Percentiles rank a stretch among this genome's conserved stretches.
phyloP scores from a whole-genome alignment of 2,329 filamentous ascomycete species.

The Fusarium hostae region DNA sequence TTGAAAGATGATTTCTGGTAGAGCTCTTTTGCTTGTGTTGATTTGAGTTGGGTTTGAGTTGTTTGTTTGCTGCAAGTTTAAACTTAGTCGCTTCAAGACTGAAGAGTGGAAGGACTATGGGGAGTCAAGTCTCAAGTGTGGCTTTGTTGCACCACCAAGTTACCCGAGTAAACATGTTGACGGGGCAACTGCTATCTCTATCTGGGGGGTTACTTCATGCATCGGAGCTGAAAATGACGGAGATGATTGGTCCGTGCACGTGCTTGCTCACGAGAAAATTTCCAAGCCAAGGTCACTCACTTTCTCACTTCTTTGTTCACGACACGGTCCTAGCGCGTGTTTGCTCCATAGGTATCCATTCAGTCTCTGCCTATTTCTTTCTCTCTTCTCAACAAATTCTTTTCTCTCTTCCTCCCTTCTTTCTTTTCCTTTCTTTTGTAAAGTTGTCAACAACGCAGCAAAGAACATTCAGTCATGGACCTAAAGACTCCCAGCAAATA shows the following conservation, averaged over 20 bases:
- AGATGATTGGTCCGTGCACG: slow-evolving; percentile 39
- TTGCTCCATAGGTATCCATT: slow-evolving; percentile 19
- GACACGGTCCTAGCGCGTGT: slow-evolving; percentile 12
- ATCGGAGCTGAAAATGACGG: slow-evolving; percentile 29
- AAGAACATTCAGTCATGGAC: slow-evolving; percentile 34
- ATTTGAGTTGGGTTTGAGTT: slow-evolving; percentile 9
- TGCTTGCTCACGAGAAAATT: slow-evolving; percentile 34
- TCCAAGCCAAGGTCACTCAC: background rate
- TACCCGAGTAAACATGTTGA: slow-evolving; percentile 50
- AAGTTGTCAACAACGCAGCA: background rate
- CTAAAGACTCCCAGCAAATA: slow-evolving; percentile 66
- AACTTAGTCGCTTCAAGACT: slow-evolving; percentile 20
- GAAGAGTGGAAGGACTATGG: slow-evolving; percentile 36
- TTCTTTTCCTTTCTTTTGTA: slow-evolving; percentile 12
- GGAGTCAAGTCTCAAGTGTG: slow-evolving; percentile 41
- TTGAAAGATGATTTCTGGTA: slow-evolving; percentile 5
- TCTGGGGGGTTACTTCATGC: slow-evolving; percentile 14
- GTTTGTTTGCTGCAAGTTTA: slow-evolving; percentile 38
- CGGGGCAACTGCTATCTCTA: slow-evolving; percentile 46
- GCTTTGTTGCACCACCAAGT: slow-evolving; percentile 44
- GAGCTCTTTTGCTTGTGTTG: background rate
- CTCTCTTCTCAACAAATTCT: slow-evolving; percentile 7
- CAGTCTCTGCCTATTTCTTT: slow-evolving; percentile 17
- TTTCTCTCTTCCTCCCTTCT: background rate
- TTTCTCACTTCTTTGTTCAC: slow-evolving; percentile 12